Conservation (phyloP, 768 basidiomycete genomes). For the Dioszegia hungarica region DNA sequence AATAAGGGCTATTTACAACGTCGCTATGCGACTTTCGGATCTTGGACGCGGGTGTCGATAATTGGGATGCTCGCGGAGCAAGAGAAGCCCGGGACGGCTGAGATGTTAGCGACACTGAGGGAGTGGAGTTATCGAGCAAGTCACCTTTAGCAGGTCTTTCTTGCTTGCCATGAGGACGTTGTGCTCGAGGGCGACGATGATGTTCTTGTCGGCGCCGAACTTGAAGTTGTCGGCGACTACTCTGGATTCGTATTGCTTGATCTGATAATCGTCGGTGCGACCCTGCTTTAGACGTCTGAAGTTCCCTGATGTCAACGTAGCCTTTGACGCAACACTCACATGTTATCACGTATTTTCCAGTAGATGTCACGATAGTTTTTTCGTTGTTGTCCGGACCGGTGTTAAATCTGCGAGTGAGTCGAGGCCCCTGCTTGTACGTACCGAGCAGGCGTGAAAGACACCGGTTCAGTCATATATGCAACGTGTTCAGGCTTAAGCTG, state of each 20-base stretch:
- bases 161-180: constrained; percentile 92
- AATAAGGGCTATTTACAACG: constrained; percentile 23
- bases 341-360: constrained; percentile 83
- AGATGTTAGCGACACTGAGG: not conserved
- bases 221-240: constrained; percentile 98
- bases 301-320: constrained; percentile 57
- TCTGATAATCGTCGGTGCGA: constrained; percentile 82
- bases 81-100: constrained; percentile 33
- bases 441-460: constrained; percentile 92
- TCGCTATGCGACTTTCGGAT: constrained; percentile 10
- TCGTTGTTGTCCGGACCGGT: constrained; percentile 80
- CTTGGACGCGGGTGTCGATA: constrained; percentile 11
- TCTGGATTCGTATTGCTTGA: constrained; percentile 84
- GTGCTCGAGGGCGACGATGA: constrained; percentile 92
- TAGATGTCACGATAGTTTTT: constrained; percentile 92
- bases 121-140: not conserved
- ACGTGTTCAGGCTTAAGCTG: constrained; percentile 87
- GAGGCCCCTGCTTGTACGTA: constrained; percentile 43
- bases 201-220: constrained; percentile 94
- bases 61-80: constrained; percentile 17
- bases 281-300: constrained; percentile 93
- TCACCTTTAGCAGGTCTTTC: constrained; percentile 80
- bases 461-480: constrained; percentile 82
- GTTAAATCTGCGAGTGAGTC: constrained; percentile 66
- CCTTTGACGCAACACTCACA: constrained; percentile 52